Conservation (phyloP, 108 stramenopile genomes). For the Stephanodiscus triporus region DNA sequence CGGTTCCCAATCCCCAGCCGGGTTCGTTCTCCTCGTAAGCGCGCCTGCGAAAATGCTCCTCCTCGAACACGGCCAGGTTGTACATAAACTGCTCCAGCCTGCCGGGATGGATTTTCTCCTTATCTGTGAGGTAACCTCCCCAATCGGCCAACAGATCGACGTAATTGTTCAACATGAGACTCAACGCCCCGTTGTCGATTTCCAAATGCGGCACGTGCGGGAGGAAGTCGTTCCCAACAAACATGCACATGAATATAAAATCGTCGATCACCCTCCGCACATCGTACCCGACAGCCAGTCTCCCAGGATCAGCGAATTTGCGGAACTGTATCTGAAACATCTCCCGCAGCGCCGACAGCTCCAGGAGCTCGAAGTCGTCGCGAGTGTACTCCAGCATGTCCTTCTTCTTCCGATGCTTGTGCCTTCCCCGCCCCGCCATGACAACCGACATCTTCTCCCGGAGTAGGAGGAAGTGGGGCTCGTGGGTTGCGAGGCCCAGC, state of each 20-base stretch:
- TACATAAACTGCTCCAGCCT: constrained; percentile 94
- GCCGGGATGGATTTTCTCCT: constrained; percentile 87
- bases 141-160: constrained; percentile 86
- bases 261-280: constrained; percentile 95
- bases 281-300: constrained; percentile 62
- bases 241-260: constrained; percentile 98
- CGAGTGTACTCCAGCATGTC: constrained; percentile 91
- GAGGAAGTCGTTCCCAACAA: constrained; percentile 98
- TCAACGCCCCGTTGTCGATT: constrained; percentile 93
- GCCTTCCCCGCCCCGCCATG: constrained; percentile 86
- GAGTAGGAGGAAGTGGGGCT: constrained; percentile 94
- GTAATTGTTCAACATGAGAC: constrained; percentile 93
- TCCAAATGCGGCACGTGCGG: constrained; percentile 94
- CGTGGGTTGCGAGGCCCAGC: constrained; percentile 95
- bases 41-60: constrained; percentile 91
- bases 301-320: constrained; percentile 65
- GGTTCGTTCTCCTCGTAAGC: constrained; percentile 93
- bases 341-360: constrained; percentile 81
- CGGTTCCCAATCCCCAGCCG: constrained; percentile 75
- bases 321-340: constrained; percentile 93
- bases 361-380: constrained; percentile 95
- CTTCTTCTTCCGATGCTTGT: constrained; percentile 90
- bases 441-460: constrained; percentile 97
- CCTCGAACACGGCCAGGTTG: constrained; percentile 87
- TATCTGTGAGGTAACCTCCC: constrained; percentile 93